A percentile compares a stretch with the other conserved stretches of the same genome.
Conservation (phyloP, 257 asterid genomes). For the Gardenia jasminoides region DNA sequence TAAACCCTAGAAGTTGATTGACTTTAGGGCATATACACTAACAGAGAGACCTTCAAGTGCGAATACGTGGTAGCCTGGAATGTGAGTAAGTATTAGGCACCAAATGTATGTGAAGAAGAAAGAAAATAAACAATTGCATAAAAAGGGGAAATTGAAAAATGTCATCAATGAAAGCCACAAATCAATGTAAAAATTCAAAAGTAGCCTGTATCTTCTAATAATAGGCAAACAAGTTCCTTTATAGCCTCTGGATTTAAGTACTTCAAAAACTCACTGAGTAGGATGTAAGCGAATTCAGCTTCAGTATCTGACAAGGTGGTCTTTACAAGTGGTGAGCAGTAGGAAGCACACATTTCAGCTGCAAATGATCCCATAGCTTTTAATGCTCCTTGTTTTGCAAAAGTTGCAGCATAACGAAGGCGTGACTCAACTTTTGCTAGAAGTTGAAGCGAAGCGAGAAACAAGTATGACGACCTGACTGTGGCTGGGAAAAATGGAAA, state of each 20-base stretch:
- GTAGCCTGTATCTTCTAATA: constrained; percentile 86
- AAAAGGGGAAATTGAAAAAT: not conserved
- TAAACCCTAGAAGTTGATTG: no score
- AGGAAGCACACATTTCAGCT: constrained; percentile 91
- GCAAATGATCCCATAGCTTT: constrained; percentile 78
- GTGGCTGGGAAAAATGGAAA: constrained; percentile 80
- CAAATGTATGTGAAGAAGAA: constrained; percentile 9
- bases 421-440: constrained; percentile 78
- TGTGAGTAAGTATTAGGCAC: constrained; percentile 24
- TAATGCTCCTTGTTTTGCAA: constrained; percentile 80
- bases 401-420: constrained; percentile 78
- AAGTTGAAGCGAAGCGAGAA: constrained; percentile 86
- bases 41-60: constrained; percentile 89
- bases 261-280: constrained; percentile 74
- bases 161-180: not conserved
- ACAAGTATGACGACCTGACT: constrained; percentile 74
- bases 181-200: constrained; percentile 26
- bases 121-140: constrained; percentile 6
- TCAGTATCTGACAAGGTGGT: constrained; percentile 64
- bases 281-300: constrained; percentile 81
- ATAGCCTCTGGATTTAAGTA: constrained; percentile 64
- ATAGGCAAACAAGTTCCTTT: constrained; percentile 62
- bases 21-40: no score
- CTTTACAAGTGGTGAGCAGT: constrained; percentile 74
- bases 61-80: constrained; percentile 77